Conservation (phyloP, 2,329 filamentous ascomycete species). For the Penicillium sp. region DNA sequence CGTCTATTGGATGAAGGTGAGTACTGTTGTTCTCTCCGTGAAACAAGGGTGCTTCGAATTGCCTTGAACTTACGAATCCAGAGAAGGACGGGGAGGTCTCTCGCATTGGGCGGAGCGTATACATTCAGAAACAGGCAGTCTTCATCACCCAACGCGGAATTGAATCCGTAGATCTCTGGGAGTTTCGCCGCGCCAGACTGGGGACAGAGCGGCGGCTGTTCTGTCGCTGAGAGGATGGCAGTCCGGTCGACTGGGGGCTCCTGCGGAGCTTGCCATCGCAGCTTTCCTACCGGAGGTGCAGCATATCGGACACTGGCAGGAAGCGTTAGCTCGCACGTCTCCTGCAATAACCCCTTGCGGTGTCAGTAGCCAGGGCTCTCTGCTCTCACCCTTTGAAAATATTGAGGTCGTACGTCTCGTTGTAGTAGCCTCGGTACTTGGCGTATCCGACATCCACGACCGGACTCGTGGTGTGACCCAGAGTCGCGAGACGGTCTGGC, state of each 20-base stretch:
- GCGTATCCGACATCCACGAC: conserved; percentile 49
- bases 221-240: conserved; percentile 24
- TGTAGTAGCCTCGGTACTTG: conserved; percentile 45
- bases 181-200: conserved; percentile 26
- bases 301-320: conserved; percentile 37
- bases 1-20: conserved; percentile 15
- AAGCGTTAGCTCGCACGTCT: not conserved
- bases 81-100: conserved; percentile 35
- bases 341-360: no score
- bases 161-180: conserved; percentile 16
- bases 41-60: not conserved
- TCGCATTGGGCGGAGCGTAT: conserved; percentile 24
- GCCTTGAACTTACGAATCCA: conserved; percentile 23
- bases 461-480: conserved; percentile 1
- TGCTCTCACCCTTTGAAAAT: conserved; percentile 46
- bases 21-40: no score
- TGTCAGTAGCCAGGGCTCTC: no score
- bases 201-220: conserved; percentile 34
- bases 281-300: conserved; percentile 31
- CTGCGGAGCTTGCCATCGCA: conserved; percentile 36
- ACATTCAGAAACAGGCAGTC: conserved; percentile 42
- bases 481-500: not conserved
- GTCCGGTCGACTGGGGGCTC: conserved; percentile 24
- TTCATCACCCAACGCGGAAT: conserved; percentile 26
- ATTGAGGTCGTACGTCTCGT: conserved; percentile 43